Evolutionary conservation across 129 eudicot species (phyloP).

Genomic region (Chrysanthemum lavandulifolium): DNA sequence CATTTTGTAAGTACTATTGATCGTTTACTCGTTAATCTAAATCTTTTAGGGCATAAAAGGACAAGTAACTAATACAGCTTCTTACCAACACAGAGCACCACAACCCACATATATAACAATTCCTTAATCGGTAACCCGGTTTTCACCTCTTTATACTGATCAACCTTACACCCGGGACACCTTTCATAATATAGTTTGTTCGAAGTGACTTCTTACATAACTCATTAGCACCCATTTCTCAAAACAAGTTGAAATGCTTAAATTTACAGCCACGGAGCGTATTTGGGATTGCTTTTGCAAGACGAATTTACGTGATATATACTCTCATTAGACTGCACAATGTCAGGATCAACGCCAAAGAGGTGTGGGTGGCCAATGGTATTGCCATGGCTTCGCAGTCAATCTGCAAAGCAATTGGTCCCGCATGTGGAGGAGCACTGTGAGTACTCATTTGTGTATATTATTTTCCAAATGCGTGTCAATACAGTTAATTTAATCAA

Average conservation of each 20-base stretch:
- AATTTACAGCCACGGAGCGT: no score
- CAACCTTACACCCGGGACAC: slow-evolving; percentile 75
- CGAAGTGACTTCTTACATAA: slow-evolving; percentile 32
- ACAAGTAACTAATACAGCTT: slow-evolving; percentile 3
- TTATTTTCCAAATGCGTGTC: not conserved
- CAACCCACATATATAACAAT: slow-evolving; percentile 52
- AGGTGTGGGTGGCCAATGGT: slow-evolving; percentile 98
- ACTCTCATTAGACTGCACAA: not conserved
- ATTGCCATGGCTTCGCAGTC: slow-evolving; percentile 66
- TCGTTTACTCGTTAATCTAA: no score
- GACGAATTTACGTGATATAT: no score
- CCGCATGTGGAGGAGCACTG: slow-evolving; percentile 79
- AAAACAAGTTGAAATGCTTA: slow-evolving; percentile 1
- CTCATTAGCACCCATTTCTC: slow-evolving; percentile 37
- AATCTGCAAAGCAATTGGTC: slow-evolving; percentile 67
- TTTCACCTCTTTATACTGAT: slow-evolving; percentile 38
- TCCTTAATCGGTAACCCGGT: slow-evolving; percentile 61
- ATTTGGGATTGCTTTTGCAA: no score
- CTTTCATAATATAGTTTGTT: slow-evolving; percentile 42
- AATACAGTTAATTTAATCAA: not conserved
- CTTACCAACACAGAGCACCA: slow-evolving; percentile 60
- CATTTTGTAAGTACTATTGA: no score
- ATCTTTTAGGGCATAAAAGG: no score
- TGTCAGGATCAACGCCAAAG: slow-evolving; percentile 79
- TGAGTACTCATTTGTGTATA: slow-evolving; percentile 35